A percentile compares a stretch with the other conserved stretches of the same genome.
Conservation (phyloP, 768 basidiomycete species). For the Boletus coccyginus region DNA sequence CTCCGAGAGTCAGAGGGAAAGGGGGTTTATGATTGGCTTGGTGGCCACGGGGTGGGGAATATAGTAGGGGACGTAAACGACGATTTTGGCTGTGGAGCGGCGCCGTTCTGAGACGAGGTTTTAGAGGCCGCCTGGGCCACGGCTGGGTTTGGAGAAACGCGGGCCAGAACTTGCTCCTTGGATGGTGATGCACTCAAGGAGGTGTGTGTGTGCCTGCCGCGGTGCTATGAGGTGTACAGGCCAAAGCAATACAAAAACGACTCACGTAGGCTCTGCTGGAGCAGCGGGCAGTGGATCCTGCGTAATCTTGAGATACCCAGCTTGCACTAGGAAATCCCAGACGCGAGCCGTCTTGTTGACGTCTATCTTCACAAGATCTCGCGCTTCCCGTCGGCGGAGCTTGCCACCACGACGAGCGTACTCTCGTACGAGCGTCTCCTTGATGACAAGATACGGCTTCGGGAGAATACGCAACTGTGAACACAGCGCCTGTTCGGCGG, state of each 20-base stretch:
- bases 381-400: slow-evolving; percentile 82
- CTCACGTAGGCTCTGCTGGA: slow-evolving; percentile 38
- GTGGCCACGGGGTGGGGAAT: slow-evolving; percentile 21
- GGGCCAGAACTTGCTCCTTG: slow-evolving; percentile 22
- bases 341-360: slow-evolving; percentile 90
- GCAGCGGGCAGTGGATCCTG: slow-evolving; percentile 42
- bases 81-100: slow-evolving; percentile 13
- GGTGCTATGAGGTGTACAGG: not conserved
- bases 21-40: slow-evolving; percentile 15
- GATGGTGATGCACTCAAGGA: slow-evolving; percentile 24
- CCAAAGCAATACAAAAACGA: not conserved
- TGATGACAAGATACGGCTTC: slow-evolving; percentile 93
- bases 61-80: slow-evolving; percentile 24
- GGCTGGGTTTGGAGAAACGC: slow-evolving; percentile 18
- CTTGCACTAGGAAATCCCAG: slow-evolving; percentile 90
- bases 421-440: slow-evolving; percentile 92
- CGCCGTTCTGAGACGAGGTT: slow-evolving; percentile 18
- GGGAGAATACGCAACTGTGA: slow-evolving; percentile 88
- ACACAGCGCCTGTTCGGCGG: slow-evolving; percentile 85
- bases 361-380: slow-evolving; percentile 89
- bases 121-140: slow-evolving; percentile 2
- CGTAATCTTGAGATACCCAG: slow-evolving; percentile 75
- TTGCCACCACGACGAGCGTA: slow-evolving; percentile 88
- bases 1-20: not conserved
- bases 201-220: slow-evolving; percentile 10